These are phyloP conservation scores for Cystoderma amianthinum DNA, from an alignment of 768 basidiomycete species.

Conservation along the genomic window DNA sequence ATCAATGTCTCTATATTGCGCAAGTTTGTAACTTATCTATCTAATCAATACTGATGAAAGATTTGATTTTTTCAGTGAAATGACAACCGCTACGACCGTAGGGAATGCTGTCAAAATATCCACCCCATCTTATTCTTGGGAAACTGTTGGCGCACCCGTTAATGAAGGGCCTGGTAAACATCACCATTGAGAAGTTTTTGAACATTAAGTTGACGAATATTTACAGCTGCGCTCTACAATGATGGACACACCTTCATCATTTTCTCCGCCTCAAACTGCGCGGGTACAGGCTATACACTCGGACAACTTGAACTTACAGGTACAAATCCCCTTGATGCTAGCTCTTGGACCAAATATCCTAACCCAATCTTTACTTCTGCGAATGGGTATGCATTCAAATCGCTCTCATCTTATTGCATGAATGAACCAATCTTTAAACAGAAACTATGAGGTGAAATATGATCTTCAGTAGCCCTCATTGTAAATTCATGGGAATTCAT, in stretches of 20 bases:
- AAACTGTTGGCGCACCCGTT: constrained; percentile 21
- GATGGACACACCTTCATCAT: constrained; percentile 23
- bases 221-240: constrained; percentile 18
- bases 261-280: constrained; percentile 23
- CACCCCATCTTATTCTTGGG: constrained; percentile 23
- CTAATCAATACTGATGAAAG: neutral
- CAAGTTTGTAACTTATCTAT: constrained; percentile 3
- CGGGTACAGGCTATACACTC: constrained; percentile 21
- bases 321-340: constrained; percentile 19
- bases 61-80: constrained; percentile 12
- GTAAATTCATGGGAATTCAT: constrained; percentile 1
- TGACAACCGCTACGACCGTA: constrained; percentile 21
- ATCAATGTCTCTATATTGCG: constrained; percentile 26
- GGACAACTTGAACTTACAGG: constrained; percentile 23
- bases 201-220: neutral
- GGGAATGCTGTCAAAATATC: constrained; percentile 24
- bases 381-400: constrained; percentile 24
- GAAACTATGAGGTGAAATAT: neutral
- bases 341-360: constrained; percentile 21
- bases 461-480: too few relatives aligned
- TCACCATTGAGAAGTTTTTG: neutral
- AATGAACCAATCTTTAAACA: neutral
- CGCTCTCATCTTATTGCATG: too few relatives aligned
- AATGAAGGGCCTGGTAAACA: constrained; percentile 22
- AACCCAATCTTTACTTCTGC: constrained; percentile 20